phyloP scores from a whole-genome alignment of 2,329 filamentous ascomycete species.

The Graphium sp. region DNA sequence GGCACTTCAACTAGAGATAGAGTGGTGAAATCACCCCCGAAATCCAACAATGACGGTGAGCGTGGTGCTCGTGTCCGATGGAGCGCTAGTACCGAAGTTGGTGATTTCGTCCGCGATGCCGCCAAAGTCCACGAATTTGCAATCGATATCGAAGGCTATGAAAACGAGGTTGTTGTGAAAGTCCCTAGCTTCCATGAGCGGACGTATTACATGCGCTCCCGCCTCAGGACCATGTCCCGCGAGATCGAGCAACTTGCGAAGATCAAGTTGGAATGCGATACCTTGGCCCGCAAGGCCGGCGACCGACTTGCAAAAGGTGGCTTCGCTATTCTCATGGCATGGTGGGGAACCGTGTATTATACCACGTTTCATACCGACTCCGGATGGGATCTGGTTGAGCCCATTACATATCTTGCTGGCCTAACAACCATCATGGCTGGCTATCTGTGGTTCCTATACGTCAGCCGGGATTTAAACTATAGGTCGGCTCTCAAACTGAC shows the following conservation, averaged over 20 bases:
- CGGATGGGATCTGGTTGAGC: slow-evolving; percentile 86
- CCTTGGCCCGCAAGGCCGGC: slow-evolving; percentile 57
- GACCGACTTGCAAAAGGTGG: slow-evolving; percentile 68
- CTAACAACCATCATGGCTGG: slow-evolving; percentile 73
- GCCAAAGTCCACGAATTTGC: slow-evolving; percentile 72
- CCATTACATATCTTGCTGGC: slow-evolving; percentile 79
- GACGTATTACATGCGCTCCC: slow-evolving; percentile 73
- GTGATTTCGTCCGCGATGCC: slow-evolving; percentile 85
- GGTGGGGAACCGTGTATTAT: slow-evolving; percentile 73
- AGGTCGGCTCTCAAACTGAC: slow-evolving; percentile 77
- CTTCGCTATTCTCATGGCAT: slow-evolving; percentile 53
- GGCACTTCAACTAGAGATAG: neutral
- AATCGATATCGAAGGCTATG: slow-evolving; percentile 59
- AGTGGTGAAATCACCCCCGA: neutral
- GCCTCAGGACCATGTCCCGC: slow-evolving; percentile 53
- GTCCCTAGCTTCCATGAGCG: slow-evolving; percentile 81
- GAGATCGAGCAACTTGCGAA: slow-evolving; percentile 53
- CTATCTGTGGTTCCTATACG: slow-evolving; percentile 87
- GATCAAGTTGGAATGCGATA: slow-evolving; percentile 70
- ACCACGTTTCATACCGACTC: slow-evolving; percentile 55
- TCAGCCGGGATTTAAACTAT: slow-evolving; percentile 80
- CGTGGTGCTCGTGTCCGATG: slow-evolving; percentile 60
- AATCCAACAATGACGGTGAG: slow-evolving; percentile 19
- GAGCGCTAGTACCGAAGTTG: slow-evolving; percentile 78
- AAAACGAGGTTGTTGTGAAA: slow-evolving; percentile 51